Percentiles rank a stretch among this genome's conserved stretches.
Evolutionary conservation across 805 yeast species (phyloP).

Genomic region (Ogataea pignaliae): DNA sequence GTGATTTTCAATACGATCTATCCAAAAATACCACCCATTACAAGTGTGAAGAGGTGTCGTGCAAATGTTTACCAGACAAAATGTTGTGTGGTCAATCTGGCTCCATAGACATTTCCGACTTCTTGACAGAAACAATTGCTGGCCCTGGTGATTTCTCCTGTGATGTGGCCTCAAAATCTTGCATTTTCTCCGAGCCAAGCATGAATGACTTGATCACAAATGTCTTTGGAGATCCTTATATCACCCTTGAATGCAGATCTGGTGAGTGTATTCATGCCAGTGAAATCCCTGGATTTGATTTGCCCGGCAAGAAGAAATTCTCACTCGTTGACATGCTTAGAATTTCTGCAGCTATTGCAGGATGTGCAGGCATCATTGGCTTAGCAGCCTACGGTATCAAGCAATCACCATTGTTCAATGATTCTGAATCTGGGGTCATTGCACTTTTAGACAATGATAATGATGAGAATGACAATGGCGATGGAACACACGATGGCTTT

Average conservation of each 20-base stretch:
- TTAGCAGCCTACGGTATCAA: constrained; percentile 45
- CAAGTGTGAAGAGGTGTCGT: constrained; percentile 70
- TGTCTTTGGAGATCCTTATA: constrained; percentile 93
- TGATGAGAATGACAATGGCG: constrained; percentile 32
- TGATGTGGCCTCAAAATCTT: constrained; percentile 54
- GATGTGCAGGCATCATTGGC: constrained; percentile 38
- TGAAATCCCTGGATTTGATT: constrained; percentile 85
- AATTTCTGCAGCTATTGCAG: constrained; percentile 39
- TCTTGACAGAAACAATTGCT: constrained; percentile 77
- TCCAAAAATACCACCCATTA: constrained; percentile 65
- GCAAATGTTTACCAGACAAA: constrained; percentile 86
- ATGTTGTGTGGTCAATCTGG: constrained; percentile 94
- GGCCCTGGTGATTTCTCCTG: constrained; percentile 95
- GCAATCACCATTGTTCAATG: constrained; percentile 57
- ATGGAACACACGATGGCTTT: constrained; percentile 32
- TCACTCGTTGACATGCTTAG: constrained; percentile 43
- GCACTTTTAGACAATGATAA: constrained; percentile 23
- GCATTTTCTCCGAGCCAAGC: constrained; percentile 88
- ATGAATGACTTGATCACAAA: constrained; percentile 89
- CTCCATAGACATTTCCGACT: constrained; percentile 91
- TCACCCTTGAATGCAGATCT: constrained; percentile 72
- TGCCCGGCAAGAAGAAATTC: constrained; percentile 51
- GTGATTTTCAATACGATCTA: constrained; percentile 65
- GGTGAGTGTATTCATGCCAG: constrained; percentile 92
- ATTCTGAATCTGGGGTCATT: constrained; percentile 22